Base-by-base conservation (phyloP, 495 filamentous ascomycete genomes). In the Penicillium longicatenatum region DNA sequence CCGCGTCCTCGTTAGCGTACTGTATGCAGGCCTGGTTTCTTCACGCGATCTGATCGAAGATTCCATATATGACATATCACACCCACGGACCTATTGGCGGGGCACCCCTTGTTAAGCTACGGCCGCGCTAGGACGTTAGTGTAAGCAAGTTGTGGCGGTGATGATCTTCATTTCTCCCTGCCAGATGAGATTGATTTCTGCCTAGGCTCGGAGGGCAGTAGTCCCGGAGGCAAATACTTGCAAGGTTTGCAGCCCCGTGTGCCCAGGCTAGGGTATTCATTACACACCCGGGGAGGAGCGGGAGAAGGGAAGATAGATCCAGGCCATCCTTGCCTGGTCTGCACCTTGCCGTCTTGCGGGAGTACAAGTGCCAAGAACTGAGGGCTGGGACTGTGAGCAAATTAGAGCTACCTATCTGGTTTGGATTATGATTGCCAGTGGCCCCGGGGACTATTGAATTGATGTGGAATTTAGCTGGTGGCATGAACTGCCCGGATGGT, bases 361-460 rank as follows among this genome's bases (percentile, higher is more conserved):
- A 22, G 30, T 51, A 35, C 33, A 51, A 11, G 14, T 21, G 30
- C 31, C 30, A 51, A 39, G 29, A 35, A 20, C 29, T 16, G 48
- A 33, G 48, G 48, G 35, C 33, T 37, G 48, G 48, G 48, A 51
- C 33, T 51, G 30, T 51, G 48, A 51, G 48, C 30, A 20, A 12
- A 35, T 19, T 31, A 29, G 29, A 16, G 46, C 22, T 29, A 31
- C 31, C 10, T 12, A 31, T 49, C 10, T 12, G 31, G 12, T 35
- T 35, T 35, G 31, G 31, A 35, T 35, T 35, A 11, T 35, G 31
- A 35, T 35, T 11, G 31, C 10, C 12, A n/a, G n/a, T n/a, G n/a
- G n/a, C n/a, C n/a, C n/a, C n/a, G 6, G 31, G 12, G 9, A 26
- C 26, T 26, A 26, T 26, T 26, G 26, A 26, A 26, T 26, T 6